Percentiles rank a stretch among this genome's conserved stretches.
phyloP scores from a whole-genome alignment of 2,329 filamentous ascomycete genomes.

The Pseudocercospora fijiensis region DNA sequence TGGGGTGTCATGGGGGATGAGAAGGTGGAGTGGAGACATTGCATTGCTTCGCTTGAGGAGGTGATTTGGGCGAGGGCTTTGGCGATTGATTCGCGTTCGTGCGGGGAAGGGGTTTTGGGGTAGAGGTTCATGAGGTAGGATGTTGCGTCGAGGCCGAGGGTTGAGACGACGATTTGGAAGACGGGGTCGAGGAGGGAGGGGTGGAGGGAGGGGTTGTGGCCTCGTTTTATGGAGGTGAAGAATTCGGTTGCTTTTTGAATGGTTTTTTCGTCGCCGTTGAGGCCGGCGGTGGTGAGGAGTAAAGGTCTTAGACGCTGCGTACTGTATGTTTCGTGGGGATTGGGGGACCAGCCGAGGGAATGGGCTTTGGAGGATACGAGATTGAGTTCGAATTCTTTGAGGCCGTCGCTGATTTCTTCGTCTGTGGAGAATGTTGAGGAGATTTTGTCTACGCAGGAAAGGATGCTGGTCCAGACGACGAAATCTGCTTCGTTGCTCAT shows the following conservation, averaged over 20 bases:
- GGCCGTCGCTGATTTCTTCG: not conserved
- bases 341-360: not conserved
- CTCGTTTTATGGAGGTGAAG: not conserved
- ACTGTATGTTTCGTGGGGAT: not conserved
- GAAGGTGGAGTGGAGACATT: not conserved
- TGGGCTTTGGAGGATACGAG: not conserved
- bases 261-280: not conserved
- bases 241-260: not conserved
- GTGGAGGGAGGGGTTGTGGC: not conserved
- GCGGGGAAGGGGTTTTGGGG: not conserved
- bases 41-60: not conserved
- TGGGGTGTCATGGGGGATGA: not conserved
- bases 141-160: not conserved
- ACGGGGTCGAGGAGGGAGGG: not conserved
- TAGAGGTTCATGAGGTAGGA: not conserved
- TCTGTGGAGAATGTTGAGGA: not conserved
- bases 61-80: not conserved
- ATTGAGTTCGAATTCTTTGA: not conserved
- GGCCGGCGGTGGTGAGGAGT: slow-evolving; percentile 3
- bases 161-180: slow-evolving; percentile 1
- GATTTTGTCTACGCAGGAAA: not conserved
- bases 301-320: slow-evolving; percentile 1
- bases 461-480: slow-evolving; percentile 2
- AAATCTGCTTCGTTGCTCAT: not conserved
- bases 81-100: slow-evolving; percentile 2